Evolutionary conservation across 768 basidiomycete species (phyloP), one percentile per base, ranked within the genome.

Genomic region (Exsudoporus frostii): DNA sequence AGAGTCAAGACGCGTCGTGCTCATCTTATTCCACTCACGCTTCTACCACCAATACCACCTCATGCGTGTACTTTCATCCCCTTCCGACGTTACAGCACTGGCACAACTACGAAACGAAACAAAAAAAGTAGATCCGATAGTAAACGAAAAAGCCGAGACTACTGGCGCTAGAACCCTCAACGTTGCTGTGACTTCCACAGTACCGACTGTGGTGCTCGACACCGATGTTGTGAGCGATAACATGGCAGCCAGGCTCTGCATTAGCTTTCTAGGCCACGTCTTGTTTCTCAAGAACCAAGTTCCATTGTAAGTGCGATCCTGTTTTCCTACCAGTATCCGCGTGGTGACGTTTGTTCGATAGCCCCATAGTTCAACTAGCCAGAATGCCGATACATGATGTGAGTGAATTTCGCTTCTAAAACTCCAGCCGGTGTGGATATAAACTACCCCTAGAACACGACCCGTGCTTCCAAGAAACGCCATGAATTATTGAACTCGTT

Each of bases 231-330:
- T 91, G 19, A 77, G 78, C 20, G 81, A 82, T 50, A 71, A 70
- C 6, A 74, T 86, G 65, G 89, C 89, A 10, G 82, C 85, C 1
- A 76, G 77, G 20, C 77, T 92, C 2, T 82, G 86, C 3, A 73
- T 76, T 13, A 80, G 79, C 53, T 67, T 90, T 25, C 71, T 92
- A 0, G 82, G 82, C 0, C 88, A 90, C 63, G 77, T 90, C 2
- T 66, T 91, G 17, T 92, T 88, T 63, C 71, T 91, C 50, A 92
- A 91, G 65, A 85, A 79, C 56, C 89, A 91, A 60, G 75, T 90
- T 0, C 89, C 88, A 1, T 83, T 90, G 88, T 90, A 61, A 70
- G 88, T 79, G 5, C 24, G 22, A 2, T 36, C n/a, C 4, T 11
- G 19, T 46, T 30, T 13, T 43, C 13, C 15, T 45, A 0, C 32